Conservation (phyloP, 2,329 filamentous ascomycete genomes). For the Botrytis fabae region DNA sequence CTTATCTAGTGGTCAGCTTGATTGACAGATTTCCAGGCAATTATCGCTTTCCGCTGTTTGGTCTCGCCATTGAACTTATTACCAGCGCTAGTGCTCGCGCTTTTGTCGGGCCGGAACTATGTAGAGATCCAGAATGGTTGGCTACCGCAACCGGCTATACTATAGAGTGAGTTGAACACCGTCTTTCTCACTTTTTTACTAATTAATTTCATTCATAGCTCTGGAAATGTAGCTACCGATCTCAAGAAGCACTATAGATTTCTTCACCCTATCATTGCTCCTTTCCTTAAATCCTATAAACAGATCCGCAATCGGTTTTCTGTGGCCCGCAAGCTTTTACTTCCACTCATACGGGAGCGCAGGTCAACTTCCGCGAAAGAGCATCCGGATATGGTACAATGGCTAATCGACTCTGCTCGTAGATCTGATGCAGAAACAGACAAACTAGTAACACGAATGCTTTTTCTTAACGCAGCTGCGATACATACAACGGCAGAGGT, state of each 20-base stretch:
- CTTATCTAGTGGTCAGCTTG: background rate
- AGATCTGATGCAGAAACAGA: slow-evolving; percentile 2
- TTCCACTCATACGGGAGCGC: slow-evolving; percentile 8
- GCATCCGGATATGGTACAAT: slow-evolving; percentile 22
- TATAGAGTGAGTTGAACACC: slow-evolving; percentile 9
- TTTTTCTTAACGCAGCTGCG: slow-evolving; percentile 41
- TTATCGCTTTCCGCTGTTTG: background rate
- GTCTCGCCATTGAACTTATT: background rate
- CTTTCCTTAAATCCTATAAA: slow-evolving; percentile 10
- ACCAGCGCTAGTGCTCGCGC: slow-evolving; percentile 17
- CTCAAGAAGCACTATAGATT: slow-evolving; percentile 10
- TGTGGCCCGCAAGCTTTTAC: background rate
- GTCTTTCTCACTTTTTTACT: background rate
- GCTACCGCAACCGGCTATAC: slow-evolving; percentile 30
- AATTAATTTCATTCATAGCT: background rate
- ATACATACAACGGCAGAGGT: slow-evolving; percentile 54
- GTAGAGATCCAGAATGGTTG: slow-evolving; percentile 36
- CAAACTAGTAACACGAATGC: slow-evolving; percentile 8
- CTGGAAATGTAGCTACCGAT: background rate
- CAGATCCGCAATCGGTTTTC: slow-evolving; percentile 13
- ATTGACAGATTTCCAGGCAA: background rate
- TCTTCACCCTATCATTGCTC: slow-evolving; percentile 10
- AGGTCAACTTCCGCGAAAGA: background rate
- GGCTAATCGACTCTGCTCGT: slow-evolving; percentile 18
- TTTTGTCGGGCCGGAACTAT: slow-evolving; percentile 34